phyloP scores from a whole-genome alignment of 2,329 filamentous ascomycete species.

The Pyricularia grisea region DNA sequence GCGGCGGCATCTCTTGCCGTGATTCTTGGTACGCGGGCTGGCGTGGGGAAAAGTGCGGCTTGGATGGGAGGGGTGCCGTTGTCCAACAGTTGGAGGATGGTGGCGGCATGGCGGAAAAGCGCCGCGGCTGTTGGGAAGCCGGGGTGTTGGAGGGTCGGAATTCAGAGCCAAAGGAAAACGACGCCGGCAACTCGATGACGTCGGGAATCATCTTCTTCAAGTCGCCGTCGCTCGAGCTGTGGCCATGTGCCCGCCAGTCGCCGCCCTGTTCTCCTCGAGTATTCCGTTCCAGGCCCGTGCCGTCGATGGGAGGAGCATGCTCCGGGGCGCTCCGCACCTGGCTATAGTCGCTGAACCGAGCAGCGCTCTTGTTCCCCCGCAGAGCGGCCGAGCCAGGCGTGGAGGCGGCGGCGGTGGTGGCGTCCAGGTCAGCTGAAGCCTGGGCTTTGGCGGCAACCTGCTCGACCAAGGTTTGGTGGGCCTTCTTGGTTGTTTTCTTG shows the following conservation, averaged over 20 bases:
- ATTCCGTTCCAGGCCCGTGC: neutral
- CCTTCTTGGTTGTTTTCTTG: slow-evolving; percentile 71
- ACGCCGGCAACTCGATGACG: neutral
- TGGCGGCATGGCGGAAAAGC: neutral
- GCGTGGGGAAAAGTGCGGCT: neutral
- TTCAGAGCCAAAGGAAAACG: neutral
- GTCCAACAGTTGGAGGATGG: neutral
- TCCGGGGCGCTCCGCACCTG: neutral
- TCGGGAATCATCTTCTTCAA: neutral
- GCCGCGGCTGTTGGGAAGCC: neutral
- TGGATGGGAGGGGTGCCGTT: neutral
- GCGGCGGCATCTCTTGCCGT: neutral
- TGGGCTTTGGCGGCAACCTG: slow-evolving; percentile 33
- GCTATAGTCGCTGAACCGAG: neutral
- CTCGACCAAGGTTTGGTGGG: slow-evolving; percentile 62
- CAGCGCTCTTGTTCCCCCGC: neutral
- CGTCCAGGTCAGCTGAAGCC: neutral
- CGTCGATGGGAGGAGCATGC: neutral
- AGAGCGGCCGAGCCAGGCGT: neutral
- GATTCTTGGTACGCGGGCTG: neutral
- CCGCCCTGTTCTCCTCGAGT: neutral
- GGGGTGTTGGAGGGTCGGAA: neutral
- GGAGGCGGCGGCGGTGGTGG: neutral
- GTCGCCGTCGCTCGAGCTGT: neutral
- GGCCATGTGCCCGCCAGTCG: neutral